Percentiles rank a stretch among this genome's conserved stretches.
These are phyloP conservation scores for Coemansia furcata DNA, from an alignment of 192 early-diverging fungal species.

Conservation along the genomic window DNA sequence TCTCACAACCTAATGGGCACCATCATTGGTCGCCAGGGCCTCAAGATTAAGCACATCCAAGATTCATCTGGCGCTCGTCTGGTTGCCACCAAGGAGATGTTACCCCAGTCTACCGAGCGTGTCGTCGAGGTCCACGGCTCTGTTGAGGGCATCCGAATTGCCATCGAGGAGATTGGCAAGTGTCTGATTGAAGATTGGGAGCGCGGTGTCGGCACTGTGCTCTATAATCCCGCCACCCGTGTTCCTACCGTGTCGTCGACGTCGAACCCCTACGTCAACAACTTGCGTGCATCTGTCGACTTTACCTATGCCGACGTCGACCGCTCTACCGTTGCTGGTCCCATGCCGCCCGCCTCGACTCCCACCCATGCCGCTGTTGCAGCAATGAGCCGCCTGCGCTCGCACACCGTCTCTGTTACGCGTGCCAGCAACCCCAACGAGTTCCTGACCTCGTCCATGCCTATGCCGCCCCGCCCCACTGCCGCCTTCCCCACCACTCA, in stretches of 20 bases:
- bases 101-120: conserved; percentile 92
- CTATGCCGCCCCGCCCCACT: conserved; percentile 41
- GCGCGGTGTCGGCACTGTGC: conserved; percentile 76
- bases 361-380: conserved; percentile 16
- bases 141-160: conserved; percentile 79
- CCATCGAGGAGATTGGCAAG: conserved; percentile 81
- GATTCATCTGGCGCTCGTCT: conserved; percentile 83
- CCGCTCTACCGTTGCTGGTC: conserved; percentile 17
- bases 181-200: conserved; percentile 83
- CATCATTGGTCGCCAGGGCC: conserved; percentile 90
- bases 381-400: conserved; percentile 51
- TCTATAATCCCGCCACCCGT: conserved; percentile 74
- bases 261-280: conserved; percentile 54
- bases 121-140: conserved; percentile 84
- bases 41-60: conserved; percentile 96
- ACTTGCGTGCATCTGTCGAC: conserved; percentile 42
- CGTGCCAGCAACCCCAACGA: conserved; percentile 24
- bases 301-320: conserved; percentile 43
- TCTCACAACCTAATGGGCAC: conserved; percentile 88
- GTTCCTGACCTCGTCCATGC: conserved; percentile 47
- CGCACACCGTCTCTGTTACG: conserved; percentile 52
- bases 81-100: conserved; percentile 85
- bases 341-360: conserved; percentile 16
- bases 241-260: conserved; percentile 51
- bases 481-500: conserved; percentile 26